Evolutionary conservation across 371 early-diverging fungal species (phyloP).

Genomic region (Apophysomyces trapeziformis): DNA sequence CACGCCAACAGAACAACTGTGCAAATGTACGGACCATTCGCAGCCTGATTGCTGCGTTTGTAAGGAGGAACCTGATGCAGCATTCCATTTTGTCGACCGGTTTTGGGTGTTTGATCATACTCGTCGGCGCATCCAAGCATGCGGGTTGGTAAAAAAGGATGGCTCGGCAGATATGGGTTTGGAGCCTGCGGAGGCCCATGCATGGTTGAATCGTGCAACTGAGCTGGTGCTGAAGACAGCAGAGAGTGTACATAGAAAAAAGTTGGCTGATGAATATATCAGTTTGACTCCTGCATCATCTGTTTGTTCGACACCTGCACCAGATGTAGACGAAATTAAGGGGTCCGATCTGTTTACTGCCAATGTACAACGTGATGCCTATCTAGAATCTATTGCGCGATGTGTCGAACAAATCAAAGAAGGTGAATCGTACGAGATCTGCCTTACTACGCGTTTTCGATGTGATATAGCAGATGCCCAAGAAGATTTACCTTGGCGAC

Average conservation of each 20-base stretch:
- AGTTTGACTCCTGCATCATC: constrained; percentile 17
- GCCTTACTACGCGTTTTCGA: constrained; percentile 87
- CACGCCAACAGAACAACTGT: constrained; percentile 46
- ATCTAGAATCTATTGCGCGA: constrained; percentile 66
- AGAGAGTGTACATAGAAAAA: constrained; percentile 11
- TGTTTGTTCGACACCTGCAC: constrained; percentile 37
- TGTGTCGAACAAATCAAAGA: constrained; percentile 73
- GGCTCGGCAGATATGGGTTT: constrained; percentile 21
- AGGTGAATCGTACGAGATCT: constrained; percentile 95
- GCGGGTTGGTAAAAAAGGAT: constrained; percentile 45
- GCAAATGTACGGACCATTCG: constrained; percentile 22
- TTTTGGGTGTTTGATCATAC: constrained; percentile 79
- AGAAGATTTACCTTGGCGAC: constrained; percentile 31
- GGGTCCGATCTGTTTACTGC: constrained; percentile 41
- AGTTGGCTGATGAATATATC: constrained; percentile 15
- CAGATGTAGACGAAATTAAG: constrained; percentile 7
- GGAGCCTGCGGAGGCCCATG: constrained; percentile 14
- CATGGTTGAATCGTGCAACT: constrained; percentile 33
- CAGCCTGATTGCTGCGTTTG: constrained; percentile 41
- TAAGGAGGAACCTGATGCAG: constrained; percentile 73
- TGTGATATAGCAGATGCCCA: constrained; percentile 17
- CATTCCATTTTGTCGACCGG: constrained; percentile 83
- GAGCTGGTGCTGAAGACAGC: neutral
- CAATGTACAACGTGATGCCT: constrained; percentile 53
- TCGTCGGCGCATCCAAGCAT: constrained; percentile 43